Percentiles rank a stretch among this genome's conserved stretches.
These are phyloP conservation scores for Suhomyces bolitotheri DNA, from an alignment of 1,139 yeast species.

Conservation along the genomic window DNA sequence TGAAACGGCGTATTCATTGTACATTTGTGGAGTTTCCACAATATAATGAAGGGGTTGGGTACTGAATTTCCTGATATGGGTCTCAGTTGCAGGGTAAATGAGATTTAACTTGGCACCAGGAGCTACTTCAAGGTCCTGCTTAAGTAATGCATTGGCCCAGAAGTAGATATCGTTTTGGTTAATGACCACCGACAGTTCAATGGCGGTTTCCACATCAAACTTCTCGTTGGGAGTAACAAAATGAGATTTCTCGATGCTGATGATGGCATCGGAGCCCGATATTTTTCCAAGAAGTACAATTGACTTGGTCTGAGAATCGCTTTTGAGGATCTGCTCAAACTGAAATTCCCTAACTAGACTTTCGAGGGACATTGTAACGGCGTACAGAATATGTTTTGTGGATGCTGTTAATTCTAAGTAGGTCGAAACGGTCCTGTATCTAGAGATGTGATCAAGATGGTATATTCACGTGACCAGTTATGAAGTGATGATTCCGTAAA, in stretches of 20 bases:
- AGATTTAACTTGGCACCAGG: conserved; percentile 76
- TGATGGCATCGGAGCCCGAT: conserved; percentile 59
- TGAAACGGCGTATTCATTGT: conserved; percentile 62
- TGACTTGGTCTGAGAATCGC: conserved; percentile 66
- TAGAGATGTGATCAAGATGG: too few relatives aligned
- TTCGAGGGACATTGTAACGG: conserved; percentile 5
- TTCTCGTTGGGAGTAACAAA: conserved; percentile 35
- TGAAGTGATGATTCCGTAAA: too few relatives aligned
- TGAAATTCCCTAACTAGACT: conserved; percentile 39
- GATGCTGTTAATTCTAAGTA: not conserved
- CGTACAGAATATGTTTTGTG: too few relatives aligned
- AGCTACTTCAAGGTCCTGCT: conserved; percentile 43
- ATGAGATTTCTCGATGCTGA: conserved; percentile 71
- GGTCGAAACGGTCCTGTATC: too few relatives aligned
- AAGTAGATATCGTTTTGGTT: conserved; percentile 79
- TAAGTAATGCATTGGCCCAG: conserved; percentile 67
- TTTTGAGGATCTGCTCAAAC: conserved; percentile 43
- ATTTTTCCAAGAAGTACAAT: conserved; percentile 68
- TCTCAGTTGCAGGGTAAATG: conserved; percentile 86
- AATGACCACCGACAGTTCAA: conserved; percentile 44
- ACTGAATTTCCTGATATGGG: conserved; percentile 76
- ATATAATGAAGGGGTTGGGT: conserved; percentile 60
- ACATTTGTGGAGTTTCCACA: conserved; percentile 79
- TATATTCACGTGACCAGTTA: too few relatives aligned
- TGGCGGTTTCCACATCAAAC: conserved; percentile 20